phyloP scores from a whole-genome alignment of 768 basidiomycete genomes.

The Astraeus odoratus region DNA sequence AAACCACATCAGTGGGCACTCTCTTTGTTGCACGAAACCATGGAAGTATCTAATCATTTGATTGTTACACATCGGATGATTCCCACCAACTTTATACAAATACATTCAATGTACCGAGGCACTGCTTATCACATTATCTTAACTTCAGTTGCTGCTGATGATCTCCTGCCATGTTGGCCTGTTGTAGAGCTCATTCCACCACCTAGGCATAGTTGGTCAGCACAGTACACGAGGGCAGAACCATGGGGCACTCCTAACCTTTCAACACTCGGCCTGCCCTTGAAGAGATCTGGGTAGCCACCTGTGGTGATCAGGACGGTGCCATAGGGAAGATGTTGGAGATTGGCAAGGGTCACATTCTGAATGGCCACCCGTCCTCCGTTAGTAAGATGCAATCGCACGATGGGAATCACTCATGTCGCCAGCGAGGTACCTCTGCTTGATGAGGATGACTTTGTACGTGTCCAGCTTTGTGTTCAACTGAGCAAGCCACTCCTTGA shows the following conservation, averaged over 20 bases:
- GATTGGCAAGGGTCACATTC: constrained; percentile 48
- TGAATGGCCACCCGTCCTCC: constrained; percentile 6
- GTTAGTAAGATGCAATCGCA: not conserved
- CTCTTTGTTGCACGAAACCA: too few relatives aligned
- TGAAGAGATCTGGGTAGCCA: constrained; percentile 25
- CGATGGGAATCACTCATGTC: constrained; percentile 31
- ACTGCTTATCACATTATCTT: too few relatives aligned
- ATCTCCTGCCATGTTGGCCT: constrained; percentile 36
- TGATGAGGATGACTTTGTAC: constrained; percentile 48
- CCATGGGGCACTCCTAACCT: constrained; percentile 26
- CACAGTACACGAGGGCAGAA: not conserved
- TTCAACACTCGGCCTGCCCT: constrained; percentile 34
- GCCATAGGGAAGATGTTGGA: constrained; percentile 50
- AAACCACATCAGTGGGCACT: too few relatives aligned
- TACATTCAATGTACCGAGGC: too few relatives aligned
- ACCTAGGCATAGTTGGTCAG: constrained; percentile 26
- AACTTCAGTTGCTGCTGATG: not conserved
- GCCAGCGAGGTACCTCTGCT: constrained; percentile 51
- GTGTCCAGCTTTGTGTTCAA: constrained; percentile 37
- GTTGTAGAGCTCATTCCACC: constrained; percentile 44
- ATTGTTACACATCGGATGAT: too few relatives aligned
- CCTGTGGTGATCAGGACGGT: constrained; percentile 12
- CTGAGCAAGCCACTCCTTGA: constrained; percentile 7
- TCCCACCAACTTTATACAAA: too few relatives aligned
- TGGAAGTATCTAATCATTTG: too few relatives aligned